Conservation (phyloP, 129 eudicot genomes). For the Cynara cardunculus region DNA sequence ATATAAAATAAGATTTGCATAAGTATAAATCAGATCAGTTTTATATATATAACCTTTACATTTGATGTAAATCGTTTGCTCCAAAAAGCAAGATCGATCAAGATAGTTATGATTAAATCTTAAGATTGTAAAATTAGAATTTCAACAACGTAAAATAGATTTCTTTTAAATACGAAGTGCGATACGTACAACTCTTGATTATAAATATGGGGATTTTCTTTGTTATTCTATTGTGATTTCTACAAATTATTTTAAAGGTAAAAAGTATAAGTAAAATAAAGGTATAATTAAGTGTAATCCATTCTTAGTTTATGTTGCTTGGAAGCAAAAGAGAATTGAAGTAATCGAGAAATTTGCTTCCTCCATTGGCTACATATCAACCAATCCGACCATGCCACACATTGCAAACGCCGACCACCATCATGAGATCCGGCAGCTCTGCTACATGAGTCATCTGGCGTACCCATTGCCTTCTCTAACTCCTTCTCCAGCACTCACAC, state of each 20-base stretch:
- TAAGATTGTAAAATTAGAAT: no score
- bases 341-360: conserved; percentile 28
- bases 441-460: conserved; percentile 16
- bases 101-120: no score
- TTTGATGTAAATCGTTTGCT: no score
- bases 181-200: background rate
- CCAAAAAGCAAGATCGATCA: no score
- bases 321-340: conserved; percentile 9
- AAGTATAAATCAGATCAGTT: no score
- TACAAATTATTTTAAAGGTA: background rate
- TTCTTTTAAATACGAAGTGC: background rate
- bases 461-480: conserved; percentile 34
- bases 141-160: no score
- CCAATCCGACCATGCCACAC: conserved; percentile 26
- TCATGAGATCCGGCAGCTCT: conserved; percentile 23
- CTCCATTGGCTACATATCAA: conserved; percentile 14
- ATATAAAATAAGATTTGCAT: no score
- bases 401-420: conserved; percentile 27
- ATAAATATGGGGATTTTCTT: background rate
- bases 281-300: background rate
- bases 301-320: background rate
- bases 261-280: background rate
- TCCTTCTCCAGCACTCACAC: conserved; percentile 27
- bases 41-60: no score
- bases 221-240: background rate